phyloP scores from a whole-genome alignment of 768 basidiomycete genomes.

The Atractiella rhizophila region DNA sequence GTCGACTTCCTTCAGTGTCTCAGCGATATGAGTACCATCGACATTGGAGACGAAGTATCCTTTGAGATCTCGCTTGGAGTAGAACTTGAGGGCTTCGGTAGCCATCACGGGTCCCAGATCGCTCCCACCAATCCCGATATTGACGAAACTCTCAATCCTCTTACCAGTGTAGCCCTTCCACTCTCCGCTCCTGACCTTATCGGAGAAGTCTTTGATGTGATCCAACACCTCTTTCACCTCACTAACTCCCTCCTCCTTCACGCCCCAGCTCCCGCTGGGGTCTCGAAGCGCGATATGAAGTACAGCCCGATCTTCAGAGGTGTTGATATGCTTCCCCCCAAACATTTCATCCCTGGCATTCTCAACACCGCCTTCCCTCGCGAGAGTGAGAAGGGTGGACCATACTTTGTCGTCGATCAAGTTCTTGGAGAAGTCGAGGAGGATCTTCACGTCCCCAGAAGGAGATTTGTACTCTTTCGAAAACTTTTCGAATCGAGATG shows the following conservation, averaged over 20 bases:
- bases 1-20: slow-evolving; percentile 53
- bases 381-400: slow-evolving; percentile 47
- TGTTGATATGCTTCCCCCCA: slow-evolving; percentile 88
- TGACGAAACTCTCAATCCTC: slow-evolving; percentile 75
- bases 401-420: slow-evolving; percentile 68
- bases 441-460: slow-evolving; percentile 42
- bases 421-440: slow-evolving; percentile 95
- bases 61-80: slow-evolving; percentile 64
- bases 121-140: slow-evolving; percentile 96
- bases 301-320: slow-evolving; percentile 88
- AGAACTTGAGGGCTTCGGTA: slow-evolving; percentile 82
- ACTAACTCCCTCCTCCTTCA: slow-evolving; percentile 51
- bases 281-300: slow-evolving; percentile 75
- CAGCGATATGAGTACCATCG: slow-evolving; percentile 89
- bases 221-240: slow-evolving; percentile 60
- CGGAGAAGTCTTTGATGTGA: slow-evolving; percentile 77
- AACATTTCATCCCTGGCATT: slow-evolving; percentile 75
- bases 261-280: slow-evolving; percentile 28
- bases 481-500: slow-evolving; percentile 62
- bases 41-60: slow-evolving; percentile 89
- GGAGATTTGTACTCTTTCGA: slow-evolving; percentile 38
- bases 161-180: slow-evolving; percentile 99
- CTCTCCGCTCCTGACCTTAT: slow-evolving; percentile 52
- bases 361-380: slow-evolving; percentile 66
- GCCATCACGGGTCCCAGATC: slow-evolving; percentile 98